These are phyloP conservation scores for Tolypocladium capitatum DNA, from an alignment of 2,329 filamentous ascomycete genomes.

Conservation along the genomic window DNA sequence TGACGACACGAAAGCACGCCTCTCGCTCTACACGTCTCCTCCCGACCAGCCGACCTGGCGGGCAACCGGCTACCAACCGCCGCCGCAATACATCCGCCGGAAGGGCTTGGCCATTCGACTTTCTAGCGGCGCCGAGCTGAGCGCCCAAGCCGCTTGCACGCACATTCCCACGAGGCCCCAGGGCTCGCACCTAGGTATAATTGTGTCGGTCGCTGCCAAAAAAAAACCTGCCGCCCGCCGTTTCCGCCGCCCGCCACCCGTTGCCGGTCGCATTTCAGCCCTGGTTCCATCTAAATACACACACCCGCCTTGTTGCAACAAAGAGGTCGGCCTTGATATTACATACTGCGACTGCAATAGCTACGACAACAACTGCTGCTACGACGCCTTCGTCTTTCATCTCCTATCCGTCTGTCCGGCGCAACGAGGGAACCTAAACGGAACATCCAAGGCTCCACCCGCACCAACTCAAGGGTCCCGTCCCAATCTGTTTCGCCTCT, in stretches of 20 bases:
- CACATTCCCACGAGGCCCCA: not conserved
- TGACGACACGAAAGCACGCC: conserved; percentile 10
- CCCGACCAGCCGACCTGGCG: conserved; percentile 7
- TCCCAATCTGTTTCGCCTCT: conserved; percentile 4
- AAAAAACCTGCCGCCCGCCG: conserved; percentile 4
- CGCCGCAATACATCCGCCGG: not conserved
- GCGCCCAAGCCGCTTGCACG: conserved; percentile 18
- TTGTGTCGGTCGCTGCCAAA: not conserved
- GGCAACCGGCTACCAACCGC: not conserved
- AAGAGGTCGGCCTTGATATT: no score
- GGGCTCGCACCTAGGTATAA: not conserved
- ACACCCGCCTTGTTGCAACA: no score
- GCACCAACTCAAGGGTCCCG: conserved; percentile 5
- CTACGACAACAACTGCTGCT: not conserved
- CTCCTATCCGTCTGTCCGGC: not conserved
- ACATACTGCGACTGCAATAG: no score
- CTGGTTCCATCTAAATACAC: not conserved
- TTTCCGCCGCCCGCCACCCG: conserved; percentile 9
- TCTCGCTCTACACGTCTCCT: conserved; percentile 3
- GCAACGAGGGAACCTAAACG: conserved; percentile 1
- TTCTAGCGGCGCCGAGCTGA: conserved; percentile 14
- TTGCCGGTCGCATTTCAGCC: not conserved
- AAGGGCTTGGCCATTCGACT: not conserved
- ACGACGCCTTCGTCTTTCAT: not conserved
- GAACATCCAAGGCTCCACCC: conserved; percentile 3